phyloP scores from a whole-genome alignment of 2,329 filamentous ascomycete genomes.

The Cladosporium sp. region DNA sequence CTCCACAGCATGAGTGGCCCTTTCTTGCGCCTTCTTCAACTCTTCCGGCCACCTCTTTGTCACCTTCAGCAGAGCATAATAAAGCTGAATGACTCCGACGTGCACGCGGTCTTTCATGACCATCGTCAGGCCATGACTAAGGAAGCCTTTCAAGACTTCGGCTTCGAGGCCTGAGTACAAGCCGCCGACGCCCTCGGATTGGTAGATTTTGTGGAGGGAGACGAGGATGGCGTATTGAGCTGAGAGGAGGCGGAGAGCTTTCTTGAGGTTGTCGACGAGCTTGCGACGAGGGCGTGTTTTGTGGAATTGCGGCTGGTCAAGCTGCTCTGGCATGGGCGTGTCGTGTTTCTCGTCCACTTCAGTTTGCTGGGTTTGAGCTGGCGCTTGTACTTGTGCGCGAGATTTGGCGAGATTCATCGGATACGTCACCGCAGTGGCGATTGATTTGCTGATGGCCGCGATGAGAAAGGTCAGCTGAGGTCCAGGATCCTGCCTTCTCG shows the following conservation, averaged over 20 bases:
- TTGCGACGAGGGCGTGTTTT: constrained; percentile 8
- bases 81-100: constrained; percentile 64
- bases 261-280: background rate
- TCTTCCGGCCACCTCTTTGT: constrained; percentile 40
- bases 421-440: constrained; percentile 74
- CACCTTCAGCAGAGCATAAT: constrained; percentile 60
- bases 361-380: constrained; percentile 17
- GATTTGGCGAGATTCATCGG: constrained; percentile 84
- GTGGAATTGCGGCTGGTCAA: constrained; percentile 16
- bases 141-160: constrained; percentile 77
- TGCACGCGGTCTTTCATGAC: constrained; percentile 77
- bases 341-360: constrained; percentile 28
- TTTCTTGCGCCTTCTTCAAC: constrained; percentile 27
- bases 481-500: constrained; percentile 50
- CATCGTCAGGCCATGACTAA: constrained; percentile 84
- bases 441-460: constrained; percentile 73
- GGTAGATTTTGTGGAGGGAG: constrained; percentile 30
- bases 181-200: constrained; percentile 59
- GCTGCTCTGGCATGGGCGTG: constrained; percentile 12
- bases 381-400: constrained; percentile 61
- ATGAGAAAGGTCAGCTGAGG: constrained; percentile 58
- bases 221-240: constrained; percentile 28
- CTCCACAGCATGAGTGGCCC: background rate
- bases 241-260: constrained; percentile 21
- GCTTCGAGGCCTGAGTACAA: constrained; percentile 73